These are phyloP conservation scores for Colletotrichum sp. DNA, from an alignment of 2,329 filamentous ascomycete species.

Conservation along the genomic window DNA sequence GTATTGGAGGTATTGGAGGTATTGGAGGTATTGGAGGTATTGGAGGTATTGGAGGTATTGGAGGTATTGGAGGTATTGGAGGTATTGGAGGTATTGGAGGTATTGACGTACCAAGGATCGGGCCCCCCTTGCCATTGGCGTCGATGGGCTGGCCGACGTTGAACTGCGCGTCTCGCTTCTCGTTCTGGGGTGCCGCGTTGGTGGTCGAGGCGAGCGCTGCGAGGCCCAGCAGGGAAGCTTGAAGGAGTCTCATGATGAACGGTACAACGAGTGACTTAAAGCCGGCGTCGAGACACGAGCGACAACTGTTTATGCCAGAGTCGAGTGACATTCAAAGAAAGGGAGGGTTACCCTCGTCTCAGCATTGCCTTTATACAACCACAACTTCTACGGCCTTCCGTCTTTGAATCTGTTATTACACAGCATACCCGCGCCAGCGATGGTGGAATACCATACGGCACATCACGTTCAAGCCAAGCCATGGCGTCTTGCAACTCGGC, in stretches of 20 bases:
- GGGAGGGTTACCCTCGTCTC: background rate
- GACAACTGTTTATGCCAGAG: background rate
- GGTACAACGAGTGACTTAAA: background rate
- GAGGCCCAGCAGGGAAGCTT: background rate
- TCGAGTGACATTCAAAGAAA: background rate
- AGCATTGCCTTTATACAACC: background rate
- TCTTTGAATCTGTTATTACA: background rate
- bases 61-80: no score
- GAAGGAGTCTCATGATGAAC: background rate
- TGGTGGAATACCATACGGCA: background rate
- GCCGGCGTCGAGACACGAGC: background rate
- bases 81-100: background rate
- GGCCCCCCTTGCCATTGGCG: conserved; percentile 61
- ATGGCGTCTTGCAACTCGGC: background rate
- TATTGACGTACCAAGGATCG: conserved; percentile 54
- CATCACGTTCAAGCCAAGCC: background rate
- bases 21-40: no score
- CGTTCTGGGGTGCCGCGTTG: background rate
- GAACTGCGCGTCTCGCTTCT: conserved; percentile 36
- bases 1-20: no score
- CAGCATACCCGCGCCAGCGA: background rate
- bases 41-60: no score
- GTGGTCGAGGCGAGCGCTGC: background rate
- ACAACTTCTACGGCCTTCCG: background rate
- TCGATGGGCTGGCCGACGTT: conserved; percentile 60